A percentile compares a stretch with the other conserved stretches of the same genome.
Conservation (phyloP, 2,329 filamentous ascomycete genomes). For the Penicillium sp. region DNA sequence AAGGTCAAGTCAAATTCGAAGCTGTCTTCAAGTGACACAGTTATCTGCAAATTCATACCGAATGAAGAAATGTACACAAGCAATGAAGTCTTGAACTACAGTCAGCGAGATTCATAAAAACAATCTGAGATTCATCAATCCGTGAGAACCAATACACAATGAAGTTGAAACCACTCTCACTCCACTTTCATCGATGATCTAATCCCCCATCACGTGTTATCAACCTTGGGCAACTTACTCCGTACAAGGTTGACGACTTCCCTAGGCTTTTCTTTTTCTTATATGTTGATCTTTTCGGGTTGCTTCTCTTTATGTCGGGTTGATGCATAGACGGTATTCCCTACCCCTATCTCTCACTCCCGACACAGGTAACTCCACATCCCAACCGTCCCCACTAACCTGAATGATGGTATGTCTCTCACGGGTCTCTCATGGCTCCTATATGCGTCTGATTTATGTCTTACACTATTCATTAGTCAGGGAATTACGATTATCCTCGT, state of each 20-base stretch:
- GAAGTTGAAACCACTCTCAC: background rate
- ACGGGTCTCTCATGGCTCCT: slow-evolving; percentile 15
- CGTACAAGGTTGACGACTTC: slow-evolving; percentile 3
- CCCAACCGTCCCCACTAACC: slow-evolving; percentile 2
- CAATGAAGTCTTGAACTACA: background rate
- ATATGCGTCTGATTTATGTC: slow-evolving; percentile 7
- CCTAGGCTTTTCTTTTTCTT: background rate
- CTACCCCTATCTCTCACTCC: background rate
- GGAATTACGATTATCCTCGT: slow-evolving; percentile 45
- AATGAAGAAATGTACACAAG: too few species aligned
- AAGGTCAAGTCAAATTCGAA: too few species aligned
- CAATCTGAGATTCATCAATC: background rate
- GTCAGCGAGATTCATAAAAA: background rate
- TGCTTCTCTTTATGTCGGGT: background rate
- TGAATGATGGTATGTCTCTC: slow-evolving; percentile 26
- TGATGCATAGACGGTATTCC: background rate
- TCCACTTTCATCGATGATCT: slow-evolving; percentile 20
- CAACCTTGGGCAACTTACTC: background rate
- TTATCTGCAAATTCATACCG: too few species aligned
- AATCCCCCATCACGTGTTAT: slow-evolving; percentile 25
- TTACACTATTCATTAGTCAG: slow-evolving; percentile 34
- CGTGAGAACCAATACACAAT: background rate
- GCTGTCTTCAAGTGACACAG: too few species aligned
- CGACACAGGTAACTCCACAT: background rate
- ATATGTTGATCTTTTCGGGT: background rate